Base-by-base conservation (phyloP, 2,329 filamentous ascomycete genomes). In the Neodidymelliopsis sp. region DNA sequence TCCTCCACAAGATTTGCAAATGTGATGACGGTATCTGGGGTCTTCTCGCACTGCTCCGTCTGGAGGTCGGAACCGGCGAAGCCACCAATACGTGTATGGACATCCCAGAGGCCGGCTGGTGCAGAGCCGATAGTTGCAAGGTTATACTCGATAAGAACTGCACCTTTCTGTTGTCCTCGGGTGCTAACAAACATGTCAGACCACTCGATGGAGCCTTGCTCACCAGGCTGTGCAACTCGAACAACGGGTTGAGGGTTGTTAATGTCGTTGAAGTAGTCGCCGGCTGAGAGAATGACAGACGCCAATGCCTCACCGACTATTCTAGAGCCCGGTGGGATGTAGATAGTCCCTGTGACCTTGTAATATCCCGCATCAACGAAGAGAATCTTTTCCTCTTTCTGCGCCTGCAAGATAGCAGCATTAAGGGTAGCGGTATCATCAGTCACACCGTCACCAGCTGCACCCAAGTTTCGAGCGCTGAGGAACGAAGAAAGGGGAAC, bases 251-350 rank as follows among this genome's bases (percentile, higher is more conserved):
- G 75, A 0, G 89, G 88, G 35, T 77, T 77, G 48, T 51, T 36
- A 29, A 71, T 93, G 45, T 71, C 58, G 18, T 63, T 64, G 56
- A 73, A 74, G 33, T 57, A 80, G 10, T 49, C 62, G 37, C 91
- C 90, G 27, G 85, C 82, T 8, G 89, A 89, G 81, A 96, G 87
- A 66, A 96, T 87, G 42, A 94, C 77, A 1, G 92, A 87, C 1
- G 90, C 87, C 84, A 89, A 92, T 60, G 91, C 84, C 74, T 96
- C 91, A 59, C 91, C 91, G 1, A 88, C 89, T 69, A 96, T 89
- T 71, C 84, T 87, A 74, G 91, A 85, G 61, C 90, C 82, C 73
- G 87, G 87, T 9, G 82, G 82, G 4, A 84, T 71, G 54, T 78
- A 77, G 54, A 84, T 72, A 0, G 81, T 84, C 8, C 75, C 74